These are phyloP conservation scores for Colletotrichum eremochloae DNA, from an alignment of 2,329 filamentous ascomycete genomes.

Conservation along the genomic window DNA sequence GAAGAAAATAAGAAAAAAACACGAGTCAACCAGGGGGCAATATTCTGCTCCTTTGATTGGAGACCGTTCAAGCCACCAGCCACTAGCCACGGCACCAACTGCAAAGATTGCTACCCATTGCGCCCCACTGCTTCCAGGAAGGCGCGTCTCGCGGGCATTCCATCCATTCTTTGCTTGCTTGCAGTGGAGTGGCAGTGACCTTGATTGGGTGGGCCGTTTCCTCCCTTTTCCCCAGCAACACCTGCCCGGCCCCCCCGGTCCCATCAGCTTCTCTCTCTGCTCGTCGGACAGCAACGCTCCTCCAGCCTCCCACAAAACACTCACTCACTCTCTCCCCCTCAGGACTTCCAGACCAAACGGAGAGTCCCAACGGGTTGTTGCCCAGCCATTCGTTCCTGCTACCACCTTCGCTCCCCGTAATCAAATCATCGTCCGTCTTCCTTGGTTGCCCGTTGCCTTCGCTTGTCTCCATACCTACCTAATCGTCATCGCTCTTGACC, in stretches of 20 bases:
- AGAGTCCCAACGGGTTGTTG: slow-evolving; percentile 11
- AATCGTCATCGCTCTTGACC: slow-evolving; percentile 21
- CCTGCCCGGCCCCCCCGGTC: slow-evolving; percentile 38
- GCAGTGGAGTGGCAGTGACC: neutral
- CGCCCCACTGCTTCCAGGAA: slow-evolving; percentile 28
- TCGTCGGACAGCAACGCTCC: slow-evolving; percentile 42
- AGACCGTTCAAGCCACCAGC: slow-evolving; percentile 7
- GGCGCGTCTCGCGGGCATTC: slow-evolving; percentile 22
- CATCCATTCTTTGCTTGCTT: no score
- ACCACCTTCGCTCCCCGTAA: slow-evolving; percentile 37
- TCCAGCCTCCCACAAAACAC: slow-evolving; percentile 25
- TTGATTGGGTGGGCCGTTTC: slow-evolving; percentile 24
- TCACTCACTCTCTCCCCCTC: slow-evolving; percentile 7
- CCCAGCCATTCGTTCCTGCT: slow-evolving; percentile 35
- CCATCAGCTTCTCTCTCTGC: slow-evolving; percentile 20
- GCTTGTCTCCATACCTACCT: slow-evolving; percentile 9
- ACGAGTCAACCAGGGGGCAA: slow-evolving; percentile 3
- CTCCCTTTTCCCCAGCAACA: slow-evolving; percentile 48
- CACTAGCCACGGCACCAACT: slow-evolving; percentile 7
- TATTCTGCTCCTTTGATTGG: slow-evolving; percentile 23
- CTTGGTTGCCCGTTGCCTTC: slow-evolving; percentile 4
- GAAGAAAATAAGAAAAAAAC: neutral
- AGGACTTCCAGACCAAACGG: neutral
- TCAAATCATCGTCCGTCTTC: neutral
- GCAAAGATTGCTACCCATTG: slow-evolving; percentile 4